Percentiles rank a stretch among this genome's conserved stretches.
phyloP scores from a whole-genome alignment of 371 early-diverging fungal species.

The Nosema bombycis region DNA sequence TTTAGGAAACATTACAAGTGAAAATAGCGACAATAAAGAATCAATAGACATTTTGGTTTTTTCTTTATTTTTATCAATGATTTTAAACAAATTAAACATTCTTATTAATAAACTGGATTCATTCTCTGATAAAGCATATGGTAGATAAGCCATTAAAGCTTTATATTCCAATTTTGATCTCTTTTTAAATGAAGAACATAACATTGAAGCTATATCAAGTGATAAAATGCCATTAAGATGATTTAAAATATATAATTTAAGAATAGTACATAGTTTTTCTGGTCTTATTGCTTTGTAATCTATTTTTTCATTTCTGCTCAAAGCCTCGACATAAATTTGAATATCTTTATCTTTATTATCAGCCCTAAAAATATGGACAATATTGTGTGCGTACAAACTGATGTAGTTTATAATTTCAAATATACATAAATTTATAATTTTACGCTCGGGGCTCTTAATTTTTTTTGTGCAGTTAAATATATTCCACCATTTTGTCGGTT shows the following conservation, averaged over 20 bases:
- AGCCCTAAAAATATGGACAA: neutral
- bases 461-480: neutral
- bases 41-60: conserved; percentile 35
- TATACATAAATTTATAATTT: neutral
- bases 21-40: conserved; percentile 22
- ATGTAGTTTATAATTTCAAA: neutral
- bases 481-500: neutral
- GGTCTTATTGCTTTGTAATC: neutral
- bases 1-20: conserved; percentile 19
- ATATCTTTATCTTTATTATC: neutral
- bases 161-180: conserved; percentile 4
- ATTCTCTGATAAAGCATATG: conserved; percentile 28
- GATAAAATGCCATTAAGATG: conserved; percentile 26
- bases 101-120: conserved; percentile 5
- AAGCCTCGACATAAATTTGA: neutral
- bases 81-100: conserved; percentile 16
- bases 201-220: conserved; percentile 7
- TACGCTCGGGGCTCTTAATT: neutral
- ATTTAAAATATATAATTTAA: conserved; percentile 28
- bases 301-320: neutral
- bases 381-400: neutral
- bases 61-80: conserved; percentile 19
- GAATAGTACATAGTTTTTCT: neutral
- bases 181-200: neutral
- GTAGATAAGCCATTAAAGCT: conserved; percentile 27